Evolutionary conservation across 192 early-diverging fungal genomes (phyloP), one percentile per base, ranked within the genome.

Genomic region (Thoreauomyces humboldtii): DNA sequence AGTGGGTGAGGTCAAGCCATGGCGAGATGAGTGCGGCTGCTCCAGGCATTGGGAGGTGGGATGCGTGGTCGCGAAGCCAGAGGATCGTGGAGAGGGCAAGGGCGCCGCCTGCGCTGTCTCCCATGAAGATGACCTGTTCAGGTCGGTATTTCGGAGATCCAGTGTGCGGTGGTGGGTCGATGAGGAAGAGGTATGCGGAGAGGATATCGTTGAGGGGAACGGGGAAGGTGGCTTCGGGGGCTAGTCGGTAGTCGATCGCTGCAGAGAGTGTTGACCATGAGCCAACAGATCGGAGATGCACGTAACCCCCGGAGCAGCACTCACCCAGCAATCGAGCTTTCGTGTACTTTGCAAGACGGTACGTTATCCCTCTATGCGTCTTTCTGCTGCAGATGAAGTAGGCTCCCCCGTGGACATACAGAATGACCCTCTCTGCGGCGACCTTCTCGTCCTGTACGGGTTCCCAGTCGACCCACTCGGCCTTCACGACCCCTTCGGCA

Each of bases 191-290:
- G 70, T 92, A 95, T 0, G 90, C 84, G 31, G 87, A 79, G 32
- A 94, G 55, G 41, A 87, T 84, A 75, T 97, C 95, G 32, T 90
- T 81, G 7, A 97, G 61, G 31, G 89, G 91, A 48, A 85, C 72
- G 7, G 93, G 95, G 67, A 92, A 98, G 12, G 87, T 81, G 22
- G 82, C 70, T 58, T 89, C 83, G 0, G 95, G 93, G 0, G 93
- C 86, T 19, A 95, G 67, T 7, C 95, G 74, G 71, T 98, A 95
- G 63, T 87, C 82, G 25, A 90, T 73, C 6, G 77, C 86, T 70
- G 53, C 34, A 44, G 9, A n/a, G 38, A 41, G 38, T n/a, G n/a
- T n/a, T n/a, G n/a, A n/a, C n/a, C n/a, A n/a, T n/a, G n/a, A 47
- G n/a, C 19, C 5, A 47, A 24, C 7, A 47, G 5, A 41, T 41